These are phyloP conservation scores for Alternaria triticimaculans DNA, from an alignment of 2,329 filamentous ascomycete genomes.

Conservation along the genomic window DNA sequence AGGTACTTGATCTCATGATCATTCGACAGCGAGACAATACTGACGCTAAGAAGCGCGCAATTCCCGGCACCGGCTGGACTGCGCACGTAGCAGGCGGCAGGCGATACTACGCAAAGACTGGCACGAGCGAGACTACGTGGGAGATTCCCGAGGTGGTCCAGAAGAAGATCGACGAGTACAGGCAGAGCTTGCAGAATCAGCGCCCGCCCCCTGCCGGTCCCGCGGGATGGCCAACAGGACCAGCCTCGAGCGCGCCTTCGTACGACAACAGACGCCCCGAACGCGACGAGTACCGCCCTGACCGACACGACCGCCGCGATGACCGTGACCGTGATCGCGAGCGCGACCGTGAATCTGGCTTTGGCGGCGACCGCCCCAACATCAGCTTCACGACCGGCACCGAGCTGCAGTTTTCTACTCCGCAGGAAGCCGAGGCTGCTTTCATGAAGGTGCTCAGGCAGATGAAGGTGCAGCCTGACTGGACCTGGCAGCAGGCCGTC, in stretches of 20 bases:
- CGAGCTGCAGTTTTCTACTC: constrained; percentile 59
- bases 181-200: constrained; percentile 56
- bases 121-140: constrained; percentile 93
- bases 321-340: constrained; percentile 52
- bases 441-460: constrained; percentile 90
- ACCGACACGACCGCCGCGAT: constrained; percentile 33
- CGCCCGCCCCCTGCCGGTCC: constrained; percentile 50
- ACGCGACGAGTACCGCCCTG: constrained; percentile 37
- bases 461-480: constrained; percentile 85
- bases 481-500: constrained; percentile 91
- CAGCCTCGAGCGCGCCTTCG: constrained; percentile 49
- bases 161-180: constrained; percentile 79
- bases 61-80: constrained; percentile 87
- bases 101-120: constrained; percentile 92
- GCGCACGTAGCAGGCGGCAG: constrained; percentile 81
- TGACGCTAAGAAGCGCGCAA: constrained; percentile 68
- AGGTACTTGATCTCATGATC: constrained; percentile 61
- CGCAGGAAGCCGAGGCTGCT: constrained; percentile 89
- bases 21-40: background rate
- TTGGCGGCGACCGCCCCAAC: constrained; percentile 44
- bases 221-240: constrained; percentile 66
- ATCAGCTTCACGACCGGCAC: constrained; percentile 54
- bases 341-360: constrained; percentile 58
- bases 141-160: constrained; percentile 76
- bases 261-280: constrained; percentile 47